Conservation (phyloP, 345 rosid species). For the Arabis hirsuta region DNA sequence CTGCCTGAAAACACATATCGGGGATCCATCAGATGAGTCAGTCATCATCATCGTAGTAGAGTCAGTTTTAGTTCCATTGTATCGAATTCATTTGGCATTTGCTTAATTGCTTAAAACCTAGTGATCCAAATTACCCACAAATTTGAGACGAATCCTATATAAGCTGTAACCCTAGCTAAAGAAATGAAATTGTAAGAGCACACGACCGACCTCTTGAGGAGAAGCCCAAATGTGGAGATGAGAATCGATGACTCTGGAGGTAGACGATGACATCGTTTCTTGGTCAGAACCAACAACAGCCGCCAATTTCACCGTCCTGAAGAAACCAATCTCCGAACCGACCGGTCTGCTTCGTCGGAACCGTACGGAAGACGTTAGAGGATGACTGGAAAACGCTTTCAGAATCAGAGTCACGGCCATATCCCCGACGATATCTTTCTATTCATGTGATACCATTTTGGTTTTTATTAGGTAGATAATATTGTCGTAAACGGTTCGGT, state of each 20-base stretch:
- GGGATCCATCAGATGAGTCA: neutral
- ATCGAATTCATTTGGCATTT: neutral
- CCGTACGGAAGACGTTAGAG: constrained; percentile 22
- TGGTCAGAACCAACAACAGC: constrained; percentile 41
- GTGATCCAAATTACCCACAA: constrained; percentile 8
- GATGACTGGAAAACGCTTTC: constrained; percentile 11
- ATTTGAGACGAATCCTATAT: neutral
- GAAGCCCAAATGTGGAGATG: constrained; percentile 97
- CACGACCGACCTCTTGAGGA: constrained; percentile 72
- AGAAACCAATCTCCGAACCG: constrained; percentile 21
- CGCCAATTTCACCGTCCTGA: constrained; percentile 58
- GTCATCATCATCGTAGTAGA: neutral
- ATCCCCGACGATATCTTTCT: constrained; percentile 7
- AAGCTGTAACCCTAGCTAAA: neutral
- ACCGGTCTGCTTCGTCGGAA: constrained; percentile 21
- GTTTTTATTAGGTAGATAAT: no score
- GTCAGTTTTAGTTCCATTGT: neutral
- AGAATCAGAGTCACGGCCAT: constrained; percentile 38
- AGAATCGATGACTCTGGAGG: constrained; percentile 66
- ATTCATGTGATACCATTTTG: no score
- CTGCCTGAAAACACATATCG: constrained; percentile 55
- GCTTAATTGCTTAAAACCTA: neutral
- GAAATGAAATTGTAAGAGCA: neutral
- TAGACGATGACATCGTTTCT: constrained; percentile 35
- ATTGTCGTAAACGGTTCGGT: no score